phyloP scores from a whole-genome alignment of 2,329 filamentous ascomycete genomes.

The Fusarium staphyleae region DNA sequence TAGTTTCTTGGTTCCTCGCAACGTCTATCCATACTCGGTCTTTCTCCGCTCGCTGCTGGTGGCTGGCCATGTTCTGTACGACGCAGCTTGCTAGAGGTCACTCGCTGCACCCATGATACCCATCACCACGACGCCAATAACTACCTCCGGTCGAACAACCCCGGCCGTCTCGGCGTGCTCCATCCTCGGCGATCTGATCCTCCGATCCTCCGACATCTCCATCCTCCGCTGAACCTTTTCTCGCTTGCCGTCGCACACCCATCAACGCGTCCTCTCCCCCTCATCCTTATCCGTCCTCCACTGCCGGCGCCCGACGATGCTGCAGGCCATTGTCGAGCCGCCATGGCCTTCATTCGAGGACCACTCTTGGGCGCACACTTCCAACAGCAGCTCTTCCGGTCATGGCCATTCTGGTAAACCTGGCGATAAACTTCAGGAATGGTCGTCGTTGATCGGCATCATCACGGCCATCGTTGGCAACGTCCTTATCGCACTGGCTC shows the following conservation, averaged over 20 bases:
- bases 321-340: slow-evolving; percentile 35
- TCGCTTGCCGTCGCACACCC: not conserved
- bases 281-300: slow-evolving; percentile 25
- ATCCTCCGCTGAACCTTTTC: slow-evolving; percentile 11
- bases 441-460: slow-evolving; percentile 96
- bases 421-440: slow-evolving; percentile 66
- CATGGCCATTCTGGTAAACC: slow-evolving; percentile 42
- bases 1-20: slow-evolving; percentile 5
- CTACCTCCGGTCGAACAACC: slow-evolving; percentile 20
- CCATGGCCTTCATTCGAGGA: slow-evolving; percentile 34
- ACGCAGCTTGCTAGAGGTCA: slow-evolving; percentile 30
- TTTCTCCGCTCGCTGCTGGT: slow-evolving; percentile 7
- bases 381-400: slow-evolving; percentile 25
- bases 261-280: slow-evolving; percentile 12
- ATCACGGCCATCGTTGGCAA: slow-evolving; percentile 92
- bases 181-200: slow-evolving; percentile 11
- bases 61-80: slow-evolving; percentile 38
- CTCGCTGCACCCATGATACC: slow-evolving; percentile 38
- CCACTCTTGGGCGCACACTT: slow-evolving; percentile 24
- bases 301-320: slow-evolving; percentile 38
- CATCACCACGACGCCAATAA: slow-evolving; percentile 17
- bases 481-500: slow-evolving; percentile 89
- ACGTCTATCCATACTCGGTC: not conserved
- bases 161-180: slow-evolving; percentile 22
- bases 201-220: slow-evolving; percentile 13